Conservation (phyloP, 179 eudicot species). For the Beta macrorhiza region DNA sequence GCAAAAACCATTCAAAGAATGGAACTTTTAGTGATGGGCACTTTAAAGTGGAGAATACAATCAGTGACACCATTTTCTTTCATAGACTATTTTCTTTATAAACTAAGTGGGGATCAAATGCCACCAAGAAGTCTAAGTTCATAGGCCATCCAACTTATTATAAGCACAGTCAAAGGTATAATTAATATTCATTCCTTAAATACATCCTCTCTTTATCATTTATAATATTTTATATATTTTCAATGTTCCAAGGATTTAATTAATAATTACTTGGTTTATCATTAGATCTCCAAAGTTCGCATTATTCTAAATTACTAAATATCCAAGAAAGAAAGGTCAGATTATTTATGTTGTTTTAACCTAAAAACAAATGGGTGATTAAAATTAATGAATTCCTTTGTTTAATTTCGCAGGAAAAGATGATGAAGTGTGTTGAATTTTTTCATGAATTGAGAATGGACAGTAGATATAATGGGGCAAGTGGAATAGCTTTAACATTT, state of each 20-base stretch:
- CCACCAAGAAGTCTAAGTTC: no score
- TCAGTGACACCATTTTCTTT: conserved; percentile 49
- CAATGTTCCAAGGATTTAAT: conserved; percentile 52
- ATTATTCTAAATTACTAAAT: no score
- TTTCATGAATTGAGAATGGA: conserved; percentile 37
- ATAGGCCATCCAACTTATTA: conserved; percentile 1
- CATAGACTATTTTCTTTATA: conserved; percentile 19
- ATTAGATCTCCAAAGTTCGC: no score
- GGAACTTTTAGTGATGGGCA: conserved; percentile 76
- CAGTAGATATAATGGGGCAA: conserved; percentile 19
- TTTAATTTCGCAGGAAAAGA: conserved; percentile 50
- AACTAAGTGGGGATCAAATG: no score
- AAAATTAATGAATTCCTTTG: not conserved
- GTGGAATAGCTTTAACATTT: conserved; percentile 21
- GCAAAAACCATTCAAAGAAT: conserved; percentile 67
- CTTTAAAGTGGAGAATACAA: conserved; percentile 86
- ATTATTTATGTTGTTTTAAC: no score
- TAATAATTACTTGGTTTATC: no score
- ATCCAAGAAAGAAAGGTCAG: no score
- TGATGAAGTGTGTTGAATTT: conserved; percentile 57
- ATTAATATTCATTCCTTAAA: no score
- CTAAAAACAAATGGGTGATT: no score
- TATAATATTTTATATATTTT: not conserved
- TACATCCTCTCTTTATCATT: not conserved
- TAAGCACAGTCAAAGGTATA: conserved; percentile 43